Evolutionary conservation across 139 green algal genomes (phyloP), one percentile per base, ranked within the genome.

Genomic region (Micromonas commoda): DNA sequence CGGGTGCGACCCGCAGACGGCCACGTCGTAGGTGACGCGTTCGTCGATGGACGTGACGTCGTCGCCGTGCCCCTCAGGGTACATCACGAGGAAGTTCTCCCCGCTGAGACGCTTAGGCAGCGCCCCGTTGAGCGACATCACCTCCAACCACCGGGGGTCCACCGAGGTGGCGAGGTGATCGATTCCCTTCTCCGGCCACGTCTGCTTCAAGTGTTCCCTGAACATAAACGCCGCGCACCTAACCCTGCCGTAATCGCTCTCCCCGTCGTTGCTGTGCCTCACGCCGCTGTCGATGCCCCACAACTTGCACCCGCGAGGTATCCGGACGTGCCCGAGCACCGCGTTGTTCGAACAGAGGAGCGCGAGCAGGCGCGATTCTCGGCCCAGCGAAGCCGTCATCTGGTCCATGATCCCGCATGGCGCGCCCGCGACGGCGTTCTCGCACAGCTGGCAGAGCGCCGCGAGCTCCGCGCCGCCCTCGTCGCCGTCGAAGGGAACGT

Each of bases 321-420:
- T 83, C 24, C 75, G 26, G 38, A 96, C 83, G 13, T 66, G 53
- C 19, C 81, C 85, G 52, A 90, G 82, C 71, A 97, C 72, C 79
- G 93, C 82, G 16, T 87, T 91, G 0, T 93, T 91, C 80, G 95
- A 91, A 77, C 94, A 98, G 71, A 87, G 73, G 81, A 98, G 82
- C 20, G 85, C 86, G 65, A 97, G 80, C 70, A 98, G 88, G 13
- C 82, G 64, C 1, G 76, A 82, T 29, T 80, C 65, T n/a, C 88
- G 26, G 2, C 94, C 94, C 77, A 95, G 83, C 0, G 85, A 79
- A 1, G 81, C 84, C 1, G 91, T 57, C 45, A 57, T 57, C 45
- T 57, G 45, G 76, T 98, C 95, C 95, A 98, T 98, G 19, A 98
- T 84, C 24, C 95, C 95, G 77, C 95, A 98, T 0, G 93, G 91